phyloP scores from a whole-genome alignment of 75 land plant genomes.

The Cunninghamia lanceolata region DNA sequence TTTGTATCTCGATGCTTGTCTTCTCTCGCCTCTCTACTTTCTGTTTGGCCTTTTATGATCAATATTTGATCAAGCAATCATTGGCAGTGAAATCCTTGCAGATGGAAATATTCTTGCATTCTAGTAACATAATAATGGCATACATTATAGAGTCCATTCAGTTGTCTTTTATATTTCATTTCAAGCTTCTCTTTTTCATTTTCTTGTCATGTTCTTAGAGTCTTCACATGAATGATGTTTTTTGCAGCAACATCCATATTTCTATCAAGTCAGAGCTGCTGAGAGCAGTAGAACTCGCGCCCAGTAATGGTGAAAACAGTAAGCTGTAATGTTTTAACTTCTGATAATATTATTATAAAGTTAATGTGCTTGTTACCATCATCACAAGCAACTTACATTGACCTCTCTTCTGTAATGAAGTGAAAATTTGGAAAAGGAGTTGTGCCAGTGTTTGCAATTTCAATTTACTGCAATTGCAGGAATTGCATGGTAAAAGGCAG shows the following conservation, averaged over 20 bases:
- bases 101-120: background rate
- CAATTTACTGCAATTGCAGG: background rate
- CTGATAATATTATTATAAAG: background rate
- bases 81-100: background rate
- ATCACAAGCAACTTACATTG: background rate
- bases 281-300: slow-evolving; percentile 57
- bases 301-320: slow-evolving; percentile 17
- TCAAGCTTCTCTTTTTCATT: background rate
- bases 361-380: background rate
- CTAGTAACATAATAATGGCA: background rate
- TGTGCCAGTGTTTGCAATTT: background rate
- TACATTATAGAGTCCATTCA: background rate
- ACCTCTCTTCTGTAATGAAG: background rate
- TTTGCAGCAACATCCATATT: slow-evolving; percentile 72
- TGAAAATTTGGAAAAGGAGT: background rate
- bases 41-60: background rate
- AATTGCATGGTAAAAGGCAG: background rate
- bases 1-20: background rate
- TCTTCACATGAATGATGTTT: background rate
- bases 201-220: background rate
- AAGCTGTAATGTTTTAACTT: background rate
- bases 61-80: background rate
- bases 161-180: background rate
- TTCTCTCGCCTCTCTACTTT: background rate
- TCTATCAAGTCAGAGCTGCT: slow-evolving; percentile 70